These are phyloP conservation scores for Hygrocybe punicea DNA, from an alignment of 768 basidiomycete genomes.

Conservation along the genomic window DNA sequence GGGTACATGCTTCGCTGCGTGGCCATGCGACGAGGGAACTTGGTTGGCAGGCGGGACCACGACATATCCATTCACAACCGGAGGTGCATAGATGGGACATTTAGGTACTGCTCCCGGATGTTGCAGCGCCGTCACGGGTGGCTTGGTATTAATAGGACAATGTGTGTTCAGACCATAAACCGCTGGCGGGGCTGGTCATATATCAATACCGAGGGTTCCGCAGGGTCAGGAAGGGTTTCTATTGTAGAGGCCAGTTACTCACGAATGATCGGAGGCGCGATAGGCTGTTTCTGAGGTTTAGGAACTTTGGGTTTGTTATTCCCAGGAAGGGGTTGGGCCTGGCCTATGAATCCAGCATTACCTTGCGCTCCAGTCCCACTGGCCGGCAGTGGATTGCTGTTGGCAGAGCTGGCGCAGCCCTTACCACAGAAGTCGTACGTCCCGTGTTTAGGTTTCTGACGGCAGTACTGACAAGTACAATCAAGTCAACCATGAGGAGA, in stretches of 20 bases:
- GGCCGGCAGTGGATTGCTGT: background rate
- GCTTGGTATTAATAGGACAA: too few species aligned
- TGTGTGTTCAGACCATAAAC: too few species aligned
- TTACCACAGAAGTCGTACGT: slow-evolving; percentile 64
- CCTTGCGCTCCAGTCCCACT: slow-evolving; percentile 1
- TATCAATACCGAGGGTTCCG: too few species aligned
- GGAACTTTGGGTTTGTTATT: slow-evolving; percentile 8
- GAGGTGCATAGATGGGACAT: slow-evolving; percentile 24
- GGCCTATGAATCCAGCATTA: background rate
- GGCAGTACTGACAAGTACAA: slow-evolving; percentile 57
- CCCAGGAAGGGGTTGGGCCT: too few species aligned
- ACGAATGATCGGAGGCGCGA: background rate
- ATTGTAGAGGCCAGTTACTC: too few species aligned
- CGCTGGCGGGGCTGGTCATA: too few species aligned
- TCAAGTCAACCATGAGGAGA: too few species aligned
- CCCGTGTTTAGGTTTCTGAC: slow-evolving; percentile 57
- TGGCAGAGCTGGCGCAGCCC: slow-evolving; percentile 55
- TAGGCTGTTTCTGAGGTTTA: slow-evolving; percentile 17
- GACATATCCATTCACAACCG: slow-evolving; percentile 26
- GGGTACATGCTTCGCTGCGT: background rate
- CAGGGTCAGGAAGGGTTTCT: too few species aligned
- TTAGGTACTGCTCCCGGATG: too few species aligned
- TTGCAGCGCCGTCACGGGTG: too few species aligned
- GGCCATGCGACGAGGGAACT: slow-evolving; percentile 11
- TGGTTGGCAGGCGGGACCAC: slow-evolving; percentile 11